Percentiles rank a stretch among this genome's conserved stretches.
Conservation (phyloP, 2,329 filamentous ascomycete genomes). For the Penicillium sp. region DNA sequence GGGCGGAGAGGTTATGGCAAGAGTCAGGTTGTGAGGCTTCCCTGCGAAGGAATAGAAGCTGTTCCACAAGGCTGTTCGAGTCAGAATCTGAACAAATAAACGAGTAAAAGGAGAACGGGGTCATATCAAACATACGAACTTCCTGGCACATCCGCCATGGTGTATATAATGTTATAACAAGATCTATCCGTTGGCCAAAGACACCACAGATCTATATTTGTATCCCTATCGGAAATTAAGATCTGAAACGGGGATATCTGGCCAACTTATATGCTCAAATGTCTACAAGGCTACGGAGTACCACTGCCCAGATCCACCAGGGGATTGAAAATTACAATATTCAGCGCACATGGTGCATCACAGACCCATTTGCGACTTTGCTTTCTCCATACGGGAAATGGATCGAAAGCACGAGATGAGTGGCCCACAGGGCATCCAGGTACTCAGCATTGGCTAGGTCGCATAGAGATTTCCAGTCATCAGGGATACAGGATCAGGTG, state of each 20-base stretch:
- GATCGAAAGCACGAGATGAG: not conserved
- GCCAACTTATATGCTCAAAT: not conserved
- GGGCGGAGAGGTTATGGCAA: conserved; percentile 8
- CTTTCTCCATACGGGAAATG: not conserved
- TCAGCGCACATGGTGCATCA: not conserved
- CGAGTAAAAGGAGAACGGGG: not conserved
- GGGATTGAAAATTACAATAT: not conserved
- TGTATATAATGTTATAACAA: not conserved
- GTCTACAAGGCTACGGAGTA: not conserved
- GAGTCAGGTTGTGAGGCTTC: conserved; percentile 16
- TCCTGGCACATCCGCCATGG: conserved; percentile 4
- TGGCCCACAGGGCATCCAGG: not conserved
- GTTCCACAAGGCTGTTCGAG: conserved; percentile 11
- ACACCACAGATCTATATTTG: not conserved
- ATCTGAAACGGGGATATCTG: not conserved
- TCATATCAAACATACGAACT: conserved; percentile 3
- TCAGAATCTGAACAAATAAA: conserved; percentile 1
- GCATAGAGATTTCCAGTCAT: not conserved
- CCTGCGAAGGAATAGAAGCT: conserved; percentile 13
- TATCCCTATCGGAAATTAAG: not conserved
- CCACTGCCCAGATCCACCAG: not conserved
- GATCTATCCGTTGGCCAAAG: not conserved
- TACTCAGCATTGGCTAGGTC: not conserved
- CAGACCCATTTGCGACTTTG: not conserved
- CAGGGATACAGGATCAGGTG: not conserved